Conservation (phyloP, 169 alveolate genomes). For the Pseudocohnilembus persalinus region DNA sequence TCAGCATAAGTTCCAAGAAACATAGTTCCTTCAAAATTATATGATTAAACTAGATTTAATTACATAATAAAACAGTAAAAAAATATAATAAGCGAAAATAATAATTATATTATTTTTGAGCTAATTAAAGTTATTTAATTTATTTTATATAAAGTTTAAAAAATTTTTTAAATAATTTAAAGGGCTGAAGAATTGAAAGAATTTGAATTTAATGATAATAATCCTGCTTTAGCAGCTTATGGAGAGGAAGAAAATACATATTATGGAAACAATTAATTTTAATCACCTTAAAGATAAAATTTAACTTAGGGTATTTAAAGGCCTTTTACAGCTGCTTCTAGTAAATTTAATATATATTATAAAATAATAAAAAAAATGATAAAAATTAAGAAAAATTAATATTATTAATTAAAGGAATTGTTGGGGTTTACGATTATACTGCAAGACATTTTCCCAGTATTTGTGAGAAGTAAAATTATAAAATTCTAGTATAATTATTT, state of each 20-base stretch:
- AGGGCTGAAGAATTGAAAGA: background rate
- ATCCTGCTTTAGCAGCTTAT: background rate
- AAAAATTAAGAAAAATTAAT: no score
- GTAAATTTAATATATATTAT: no score
- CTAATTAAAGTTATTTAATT: background rate
- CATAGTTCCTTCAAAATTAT: background rate
- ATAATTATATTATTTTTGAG: no score
- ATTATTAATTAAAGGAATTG: background rate
- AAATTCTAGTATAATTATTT: background rate
- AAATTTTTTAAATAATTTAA: no score
- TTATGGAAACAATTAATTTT: background rate
- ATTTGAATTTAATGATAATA: background rate
- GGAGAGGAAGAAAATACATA: background rate
- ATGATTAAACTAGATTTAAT: background rate
- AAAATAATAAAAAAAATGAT: no score
- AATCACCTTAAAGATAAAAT: background rate
- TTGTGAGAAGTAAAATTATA: background rate
- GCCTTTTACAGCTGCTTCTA: no score
- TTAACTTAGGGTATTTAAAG: no score
- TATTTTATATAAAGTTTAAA: no score
- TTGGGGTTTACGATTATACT: background rate
- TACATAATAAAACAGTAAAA: background rate
- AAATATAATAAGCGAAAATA: no score
- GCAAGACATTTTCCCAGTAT: background rate
- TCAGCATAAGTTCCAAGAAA: background rate